phyloP scores from a whole-genome alignment of 176 grass and related monocot genomes.

The Metroxylon sagu region DNA sequence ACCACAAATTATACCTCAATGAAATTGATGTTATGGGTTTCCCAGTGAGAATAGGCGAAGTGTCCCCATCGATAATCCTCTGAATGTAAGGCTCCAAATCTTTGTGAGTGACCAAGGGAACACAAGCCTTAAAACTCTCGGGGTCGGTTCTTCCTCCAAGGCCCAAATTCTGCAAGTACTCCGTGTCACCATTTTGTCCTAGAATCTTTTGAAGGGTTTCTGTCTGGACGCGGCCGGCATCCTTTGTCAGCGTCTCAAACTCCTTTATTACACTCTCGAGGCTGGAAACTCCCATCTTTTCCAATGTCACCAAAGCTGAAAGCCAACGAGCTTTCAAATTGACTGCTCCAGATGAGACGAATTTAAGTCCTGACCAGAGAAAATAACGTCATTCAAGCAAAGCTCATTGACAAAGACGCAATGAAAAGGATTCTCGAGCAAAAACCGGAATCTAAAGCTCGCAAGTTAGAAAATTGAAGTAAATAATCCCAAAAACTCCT shows the following conservation, averaged over 20 bases:
- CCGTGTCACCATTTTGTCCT: constrained; percentile 52
- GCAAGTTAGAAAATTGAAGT: no score
- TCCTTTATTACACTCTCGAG: constrained; percentile 55
- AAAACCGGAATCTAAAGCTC: no score
- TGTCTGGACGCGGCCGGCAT: constrained; percentile 46
- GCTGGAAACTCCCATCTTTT: constrained; percentile 52
- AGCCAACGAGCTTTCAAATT: no score
- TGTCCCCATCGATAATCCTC: constrained; percentile 61
- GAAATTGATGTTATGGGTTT: constrained; percentile 72
- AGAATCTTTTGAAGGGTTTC: constrained; percentile 74
- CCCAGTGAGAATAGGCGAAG: constrained; percentile 53
- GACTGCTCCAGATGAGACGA: no score
- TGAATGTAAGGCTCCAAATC: constrained; percentile 67
- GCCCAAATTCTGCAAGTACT: constrained; percentile 61
- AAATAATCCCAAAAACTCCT: no score
- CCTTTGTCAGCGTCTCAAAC: constrained; percentile 53
- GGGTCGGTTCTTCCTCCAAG: constrained; percentile 70
- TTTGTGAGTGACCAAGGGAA: constrained; percentile 58
- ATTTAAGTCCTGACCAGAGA: no score
- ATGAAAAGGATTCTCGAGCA: no score
- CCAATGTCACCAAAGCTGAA: no score
- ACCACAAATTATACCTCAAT: constrained; percentile 36
- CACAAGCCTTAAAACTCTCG: constrained; percentile 59
- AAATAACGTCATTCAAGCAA: no score
- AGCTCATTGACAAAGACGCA: no score